Percentiles rank a stretch among this genome's conserved stretches.
Evolutionary conservation across 2,329 filamentous ascomycete genomes (phyloP).

Genomic region (Cladosporium colombiae): DNA sequence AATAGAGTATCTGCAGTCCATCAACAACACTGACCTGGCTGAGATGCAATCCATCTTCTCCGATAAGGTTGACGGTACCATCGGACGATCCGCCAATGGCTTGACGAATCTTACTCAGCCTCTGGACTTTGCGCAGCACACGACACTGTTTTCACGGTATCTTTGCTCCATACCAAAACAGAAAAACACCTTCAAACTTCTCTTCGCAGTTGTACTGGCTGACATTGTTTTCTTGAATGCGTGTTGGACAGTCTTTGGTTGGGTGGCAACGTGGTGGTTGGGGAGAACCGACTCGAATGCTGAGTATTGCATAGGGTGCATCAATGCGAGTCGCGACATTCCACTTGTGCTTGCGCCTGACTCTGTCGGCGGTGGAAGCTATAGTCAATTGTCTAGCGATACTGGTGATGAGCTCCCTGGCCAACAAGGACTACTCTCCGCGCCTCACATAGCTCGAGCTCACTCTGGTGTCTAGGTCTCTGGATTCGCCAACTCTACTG

Average conservation of each 20-base stretch:
- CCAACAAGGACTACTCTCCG: not conserved
- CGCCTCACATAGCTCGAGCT: not conserved
- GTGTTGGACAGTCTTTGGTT: conserved; percentile 2
- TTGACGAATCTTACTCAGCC: not conserved
- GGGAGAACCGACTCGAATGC: not conserved
- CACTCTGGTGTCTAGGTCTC: not conserved
- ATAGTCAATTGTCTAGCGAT: not conserved
- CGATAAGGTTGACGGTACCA: not conserved
- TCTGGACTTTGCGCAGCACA: not conserved
- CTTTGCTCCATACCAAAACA: conserved; percentile 4
- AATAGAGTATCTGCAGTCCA: not conserved
- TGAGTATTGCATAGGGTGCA: conserved; percentile 6
- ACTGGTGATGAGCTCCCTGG: not conserved
- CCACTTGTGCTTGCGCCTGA: not conserved
- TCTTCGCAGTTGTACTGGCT: conserved; percentile 3
- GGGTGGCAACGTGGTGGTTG: conserved; percentile 7
- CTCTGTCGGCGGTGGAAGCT: not conserved
- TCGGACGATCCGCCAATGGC: not conserved
- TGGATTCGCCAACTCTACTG: not conserved
- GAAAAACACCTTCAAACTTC: conserved; percentile 5
- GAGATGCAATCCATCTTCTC: not conserved
- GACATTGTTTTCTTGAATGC: conserved; percentile 6
- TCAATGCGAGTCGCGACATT: not conserved
- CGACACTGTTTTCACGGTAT: conserved; percentile 5
- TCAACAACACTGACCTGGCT: not conserved